Evolutionary conservation across 2,329 filamentous ascomycete genomes (phyloP), one percentile per base, ranked within the genome.

Genomic region (Tolypocladium album): DNA sequence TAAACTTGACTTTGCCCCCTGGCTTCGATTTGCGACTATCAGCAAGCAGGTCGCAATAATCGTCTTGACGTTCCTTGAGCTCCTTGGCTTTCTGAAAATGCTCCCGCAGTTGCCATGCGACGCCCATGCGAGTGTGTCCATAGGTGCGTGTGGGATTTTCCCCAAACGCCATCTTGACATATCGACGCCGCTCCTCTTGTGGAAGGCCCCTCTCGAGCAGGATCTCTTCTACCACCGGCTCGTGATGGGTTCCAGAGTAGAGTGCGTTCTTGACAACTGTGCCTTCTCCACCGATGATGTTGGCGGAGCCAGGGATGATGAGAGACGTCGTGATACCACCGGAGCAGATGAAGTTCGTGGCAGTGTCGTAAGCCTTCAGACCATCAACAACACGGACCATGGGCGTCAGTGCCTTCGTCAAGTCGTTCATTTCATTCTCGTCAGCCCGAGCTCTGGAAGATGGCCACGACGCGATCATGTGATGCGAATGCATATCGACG

Each of bases 401-500:
- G 4, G 50, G 50, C 27, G 27, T 53, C 3, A 53, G 17, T n/a
- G 50, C 50, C 17, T 53, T 36, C 27, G 50, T 53, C 4, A n/a
- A 13, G 17, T 17, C n/a, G 17, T 53, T 53, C 27, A 53, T 53
- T 31, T 53, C 50, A 34, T 53, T 53, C 20, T 53, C 50, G 27
- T 53, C 50, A 53, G n/a, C n/a, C 50, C 50, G 65, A 7, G 64
- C 65, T n/a, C 56, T 55, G 2, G 72, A 60, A 17, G 60, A 42
- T 0, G 76, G 77, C 72, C 73, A 77, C 22, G 66, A 42, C 11
- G 61, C 60, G 1, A 70, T 55, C 27, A 73, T 66, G 61, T 76
- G 74, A 64, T 79, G 77, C 2, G 76, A 77, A 64, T 79, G 77
- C 71, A 78, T 74, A 62, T 79, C 77, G 1, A 79, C 71, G 5